These are phyloP conservation scores for Brassica nigra DNA, from an alignment of 345 rosid species.

Conservation along the genomic window DNA sequence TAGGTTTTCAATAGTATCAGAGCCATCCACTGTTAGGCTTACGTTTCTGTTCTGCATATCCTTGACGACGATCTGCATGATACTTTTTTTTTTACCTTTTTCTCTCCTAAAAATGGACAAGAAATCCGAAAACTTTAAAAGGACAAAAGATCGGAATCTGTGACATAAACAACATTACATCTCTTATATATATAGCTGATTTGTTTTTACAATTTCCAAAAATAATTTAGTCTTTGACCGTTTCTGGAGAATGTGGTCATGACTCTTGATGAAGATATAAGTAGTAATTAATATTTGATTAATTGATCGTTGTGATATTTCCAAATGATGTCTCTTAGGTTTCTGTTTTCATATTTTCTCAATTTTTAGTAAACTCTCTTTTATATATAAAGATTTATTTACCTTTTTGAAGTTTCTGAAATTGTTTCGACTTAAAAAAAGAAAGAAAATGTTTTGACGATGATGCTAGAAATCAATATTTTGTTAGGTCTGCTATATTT, in stretches of 20 bases:
- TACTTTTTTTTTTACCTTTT: neutral
- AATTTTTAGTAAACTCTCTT: too few relatives aligned
- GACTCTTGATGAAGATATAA: neutral
- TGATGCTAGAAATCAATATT: neutral
- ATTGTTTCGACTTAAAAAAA: neutral
- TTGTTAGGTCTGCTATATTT: neutral
- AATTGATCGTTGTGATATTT: neutral
- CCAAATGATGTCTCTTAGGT: neutral
- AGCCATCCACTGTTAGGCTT: neutral
- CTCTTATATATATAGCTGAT: neutral
- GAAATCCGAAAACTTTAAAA: neutral
- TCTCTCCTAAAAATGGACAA: neutral
- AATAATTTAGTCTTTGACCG: neutral
- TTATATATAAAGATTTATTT: neutral
- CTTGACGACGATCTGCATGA: conserved; percentile 1
- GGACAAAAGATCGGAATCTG: neutral
- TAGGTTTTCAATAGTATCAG: neutral
- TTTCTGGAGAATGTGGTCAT: neutral
- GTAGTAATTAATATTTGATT: neutral
- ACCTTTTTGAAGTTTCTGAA: neutral
- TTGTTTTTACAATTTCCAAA: neutral
- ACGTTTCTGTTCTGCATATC: conserved; percentile 4
- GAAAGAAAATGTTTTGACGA: neutral
- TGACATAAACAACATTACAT: neutral
- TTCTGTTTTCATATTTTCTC: neutral